Evolutionary conservation across 495 filamentous ascomycete genomes (phyloP).

Genomic region (Podospora bellae-mahoneyi): DNA sequence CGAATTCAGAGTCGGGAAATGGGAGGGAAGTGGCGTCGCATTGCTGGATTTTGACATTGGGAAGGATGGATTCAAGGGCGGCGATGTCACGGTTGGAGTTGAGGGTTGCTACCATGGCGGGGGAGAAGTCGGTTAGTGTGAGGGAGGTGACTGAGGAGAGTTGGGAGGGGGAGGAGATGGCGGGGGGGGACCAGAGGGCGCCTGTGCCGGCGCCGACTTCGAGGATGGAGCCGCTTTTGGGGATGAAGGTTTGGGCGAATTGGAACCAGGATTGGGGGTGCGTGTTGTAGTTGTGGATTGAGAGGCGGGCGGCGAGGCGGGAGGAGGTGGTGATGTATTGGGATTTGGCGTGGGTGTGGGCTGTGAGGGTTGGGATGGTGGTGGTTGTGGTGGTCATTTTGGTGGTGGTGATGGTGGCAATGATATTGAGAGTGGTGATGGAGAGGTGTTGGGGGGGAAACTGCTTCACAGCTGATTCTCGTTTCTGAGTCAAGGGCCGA

Average conservation of each 20-base stretch:
- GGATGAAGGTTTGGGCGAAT: slow-evolving; percentile 12
- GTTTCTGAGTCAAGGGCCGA: too few relatives aligned
- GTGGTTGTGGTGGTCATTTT: background rate
- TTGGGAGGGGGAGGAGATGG: background rate
- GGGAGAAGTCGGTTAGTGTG: slow-evolving; percentile 18
- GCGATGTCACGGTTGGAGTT: background rate
- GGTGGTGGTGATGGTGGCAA: background rate
- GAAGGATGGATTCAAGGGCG: background rate
- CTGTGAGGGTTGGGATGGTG: background rate
- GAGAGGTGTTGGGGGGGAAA: too few relatives aligned
- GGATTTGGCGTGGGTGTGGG: slow-evolving; percentile 10
- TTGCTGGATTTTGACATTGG: background rate
- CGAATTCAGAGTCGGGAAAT: background rate
- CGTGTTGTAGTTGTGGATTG: slow-evolving; percentile 17
- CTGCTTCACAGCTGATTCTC: too few relatives aligned
- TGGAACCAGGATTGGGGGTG: slow-evolving; percentile 11
- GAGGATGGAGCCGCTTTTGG: slow-evolving; percentile 11
- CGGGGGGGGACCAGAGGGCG: slow-evolving; percentile 8
- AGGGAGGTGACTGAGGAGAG: background rate
- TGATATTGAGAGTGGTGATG: too few relatives aligned
- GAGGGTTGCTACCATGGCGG: slow-evolving; percentile 11
- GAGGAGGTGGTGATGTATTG: slow-evolving; percentile 15
- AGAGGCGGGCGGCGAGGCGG: slow-evolving; percentile 13
- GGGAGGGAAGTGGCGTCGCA: slow-evolving; percentile 16
- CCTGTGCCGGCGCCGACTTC: slow-evolving; percentile 17